Conservation (phyloP, 2,329 filamentous ascomycete species). For the Ceratocystis ficicola region DNA sequence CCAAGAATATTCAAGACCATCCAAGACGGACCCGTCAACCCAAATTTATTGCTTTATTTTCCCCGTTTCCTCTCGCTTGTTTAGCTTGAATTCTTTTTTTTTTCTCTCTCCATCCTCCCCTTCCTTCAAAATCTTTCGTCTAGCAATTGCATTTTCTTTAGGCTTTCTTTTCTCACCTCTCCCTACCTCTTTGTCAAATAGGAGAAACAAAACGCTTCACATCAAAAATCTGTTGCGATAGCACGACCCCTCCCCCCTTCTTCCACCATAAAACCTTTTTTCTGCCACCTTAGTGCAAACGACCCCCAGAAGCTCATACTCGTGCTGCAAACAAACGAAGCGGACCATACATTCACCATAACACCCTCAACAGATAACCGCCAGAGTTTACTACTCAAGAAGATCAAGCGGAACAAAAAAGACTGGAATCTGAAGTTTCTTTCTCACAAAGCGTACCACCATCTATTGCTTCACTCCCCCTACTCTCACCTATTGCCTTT, state of each 20-base stretch:
- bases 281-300: not conserved
- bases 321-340: not conserved
- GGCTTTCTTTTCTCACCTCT: not conserved
- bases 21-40: conserved; percentile 46
- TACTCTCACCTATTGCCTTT: not conserved
- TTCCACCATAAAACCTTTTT: not conserved
- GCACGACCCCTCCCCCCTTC: not conserved
- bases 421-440: not conserved
- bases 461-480: not conserved
- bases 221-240: not conserved
- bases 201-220: not conserved
- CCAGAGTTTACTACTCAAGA: not conserved
- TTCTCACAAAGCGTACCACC: not conserved
- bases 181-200: not conserved
- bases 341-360: not conserved
- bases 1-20: too few species aligned
- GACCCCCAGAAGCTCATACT: not conserved
- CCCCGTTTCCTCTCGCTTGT: conserved; percentile 8
- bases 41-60: conserved; percentile 10
- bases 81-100: conserved; percentile 1
- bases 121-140: not conserved
- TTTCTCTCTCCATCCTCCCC: not conserved
- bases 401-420: not conserved
- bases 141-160: not conserved
- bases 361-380: not conserved